These are phyloP conservation scores for Pelargonium hybrid DNA, from an alignment of 441 rosid species.

Conservation along the genomic window DNA sequence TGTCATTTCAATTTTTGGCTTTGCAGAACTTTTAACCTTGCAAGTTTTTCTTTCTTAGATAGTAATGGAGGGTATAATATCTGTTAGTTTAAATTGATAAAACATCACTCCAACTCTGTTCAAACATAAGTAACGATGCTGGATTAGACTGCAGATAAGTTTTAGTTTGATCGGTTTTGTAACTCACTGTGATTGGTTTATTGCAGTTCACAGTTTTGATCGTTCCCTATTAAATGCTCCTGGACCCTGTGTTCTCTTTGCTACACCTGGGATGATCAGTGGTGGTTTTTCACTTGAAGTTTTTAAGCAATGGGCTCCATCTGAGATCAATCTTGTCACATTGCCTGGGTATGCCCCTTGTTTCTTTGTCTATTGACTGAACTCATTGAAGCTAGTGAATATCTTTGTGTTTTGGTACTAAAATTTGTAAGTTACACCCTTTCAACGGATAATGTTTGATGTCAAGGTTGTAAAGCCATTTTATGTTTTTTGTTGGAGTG, in stretches of 20 bases:
- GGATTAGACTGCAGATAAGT: background rate
- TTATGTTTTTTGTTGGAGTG: background rate
- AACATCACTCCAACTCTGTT: background rate
- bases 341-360: constrained; percentile 62
- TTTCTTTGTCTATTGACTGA: constrained; percentile 8
- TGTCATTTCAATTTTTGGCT: too few species aligned
- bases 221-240: constrained; percentile 70
- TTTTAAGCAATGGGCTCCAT: constrained; percentile 93
- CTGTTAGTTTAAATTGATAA: background rate
- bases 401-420: background rate
- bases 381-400: background rate
- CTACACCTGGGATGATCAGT: constrained; percentile 95
- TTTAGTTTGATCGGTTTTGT: background rate
- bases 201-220: constrained; percentile 65
- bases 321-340: constrained; percentile 61
- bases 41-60: background rate
- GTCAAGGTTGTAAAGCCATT: background rate
- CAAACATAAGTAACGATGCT: background rate
- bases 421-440: background rate
- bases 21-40: background rate
- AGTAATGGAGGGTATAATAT: background rate
- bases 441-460: background rate
- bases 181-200: constrained; percentile 13
- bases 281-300: constrained; percentile 95
- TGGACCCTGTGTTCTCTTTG: constrained; percentile 96